Evolutionary conservation across 225 moss, liverwort and hornwort genomes (phyloP), one percentile per base, ranked within the genome.

Genomic region (Physcomitrium patens): DNA sequence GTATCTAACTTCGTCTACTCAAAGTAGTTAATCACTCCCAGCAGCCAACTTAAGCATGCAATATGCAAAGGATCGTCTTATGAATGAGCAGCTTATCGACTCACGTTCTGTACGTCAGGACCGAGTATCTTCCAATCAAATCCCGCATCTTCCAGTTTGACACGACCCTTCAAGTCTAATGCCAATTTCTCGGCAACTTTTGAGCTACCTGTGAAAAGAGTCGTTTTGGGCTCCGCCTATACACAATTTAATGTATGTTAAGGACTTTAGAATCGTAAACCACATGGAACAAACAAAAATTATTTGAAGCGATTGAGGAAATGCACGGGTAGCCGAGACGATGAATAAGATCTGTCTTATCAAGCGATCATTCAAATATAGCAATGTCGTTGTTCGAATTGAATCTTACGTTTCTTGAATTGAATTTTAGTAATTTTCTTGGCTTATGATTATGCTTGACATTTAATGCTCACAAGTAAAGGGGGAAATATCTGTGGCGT

Each of bases 121-220:
- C 99, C 99, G 41, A 99, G 89, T 53, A 95, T 93, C 72, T 99
- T 99, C 99, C 99, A 99, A 75, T 99, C 95, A 85, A 99, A 99
- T 61, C 99, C 99, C 49, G 99, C 99, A 83, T 99, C 99, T 83
- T 99, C 99, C 57, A 99, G 89, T 82, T 95, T 99, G 23, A 99
- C 79, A 63, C 95, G 89, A 70, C 99, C 99, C 77, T 95, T 95
- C 72, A 99, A 78, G 76, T 99, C 99, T 24, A 83, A 74, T 8
- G 99, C 93, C 81, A 99, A 77, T 76, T 92, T 99, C 79, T 99
- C 95, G 57, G 95, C 99, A 74, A 99, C 92, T 81, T 86, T 93
- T 67, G 99, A 99, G 89, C 99, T 99, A 59, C 99, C 99, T 22
- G 99, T 99, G 79, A 99, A 99, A 45, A 99, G 80, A 13, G 99